These are phyloP conservation scores for Hygrophoropsis aurantiaca DNA, from an alignment of 768 basidiomycete species.

Conservation along the genomic window DNA sequence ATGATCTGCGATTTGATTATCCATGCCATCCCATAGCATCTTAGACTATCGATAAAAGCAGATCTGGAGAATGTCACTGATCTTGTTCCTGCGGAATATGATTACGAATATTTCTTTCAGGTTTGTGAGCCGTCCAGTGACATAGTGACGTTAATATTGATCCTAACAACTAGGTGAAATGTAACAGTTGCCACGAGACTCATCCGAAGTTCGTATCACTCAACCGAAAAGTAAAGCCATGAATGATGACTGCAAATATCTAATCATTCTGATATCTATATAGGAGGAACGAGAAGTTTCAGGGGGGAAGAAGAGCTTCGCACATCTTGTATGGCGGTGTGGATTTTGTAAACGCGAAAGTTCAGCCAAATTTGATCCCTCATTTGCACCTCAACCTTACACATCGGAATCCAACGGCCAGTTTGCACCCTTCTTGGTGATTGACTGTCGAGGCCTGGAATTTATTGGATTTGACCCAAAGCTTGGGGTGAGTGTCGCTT, in stretches of 20 bases:
- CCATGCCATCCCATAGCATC: slow-evolving; percentile 37
- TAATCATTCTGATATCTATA: slow-evolving; percentile 4
- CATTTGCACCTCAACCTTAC: slow-evolving; percentile 53
- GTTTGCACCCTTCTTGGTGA: slow-evolving; percentile 61
- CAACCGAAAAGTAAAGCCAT: slow-evolving; percentile 58
- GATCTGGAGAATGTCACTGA: slow-evolving; percentile 79
- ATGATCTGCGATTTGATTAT: not conserved
- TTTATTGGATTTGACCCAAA: slow-evolving; percentile 72
- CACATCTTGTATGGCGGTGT: slow-evolving; percentile 83
- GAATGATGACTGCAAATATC: not conserved
- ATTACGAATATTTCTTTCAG: slow-evolving; percentile 82
- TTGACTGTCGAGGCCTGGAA: slow-evolving; percentile 89
- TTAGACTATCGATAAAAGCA: slow-evolving; percentile 71
- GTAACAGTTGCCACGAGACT: slow-evolving; percentile 74
- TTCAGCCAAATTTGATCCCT: slow-evolving; percentile 73
- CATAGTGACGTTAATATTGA: slow-evolving; percentile 1
- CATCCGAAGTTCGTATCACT: slow-evolving; percentile 73
- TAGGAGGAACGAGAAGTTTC: slow-evolving; percentile 70
- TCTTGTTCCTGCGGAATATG: slow-evolving; percentile 59
- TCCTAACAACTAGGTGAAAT: slow-evolving; percentile 55
- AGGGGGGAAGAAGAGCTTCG: slow-evolving; percentile 64
- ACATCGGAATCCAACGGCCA: slow-evolving; percentile 56
- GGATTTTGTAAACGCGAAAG: slow-evolving; percentile 76
- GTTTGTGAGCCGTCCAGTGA: slow-evolving; percentile 32
- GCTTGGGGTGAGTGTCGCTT: slow-evolving; percentile 41